Percentiles rank a stretch among this genome's conserved stretches.
phyloP scores from a whole-genome alignment of 495 filamentous ascomycete genomes.

The Penicillium lividum region DNA sequence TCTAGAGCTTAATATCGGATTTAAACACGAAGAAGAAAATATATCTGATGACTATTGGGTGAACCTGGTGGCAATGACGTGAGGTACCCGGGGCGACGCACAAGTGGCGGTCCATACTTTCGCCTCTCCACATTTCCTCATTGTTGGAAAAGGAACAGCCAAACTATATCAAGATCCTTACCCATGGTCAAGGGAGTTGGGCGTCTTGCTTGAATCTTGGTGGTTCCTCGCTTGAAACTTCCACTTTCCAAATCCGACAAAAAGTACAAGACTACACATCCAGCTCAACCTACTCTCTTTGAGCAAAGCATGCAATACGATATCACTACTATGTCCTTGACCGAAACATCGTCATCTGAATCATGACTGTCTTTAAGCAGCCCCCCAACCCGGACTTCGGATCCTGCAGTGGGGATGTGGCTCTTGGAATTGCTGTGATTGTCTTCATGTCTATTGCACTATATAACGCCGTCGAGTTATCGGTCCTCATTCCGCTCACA shows the following conservation, averaged over 20 bases:
- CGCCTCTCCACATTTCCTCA: background rate
- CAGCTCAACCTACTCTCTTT: background rate
- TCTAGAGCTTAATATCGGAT: background rate
- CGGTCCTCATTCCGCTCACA: constrained; percentile 46
- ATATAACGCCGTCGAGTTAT: constrained; percentile 50
- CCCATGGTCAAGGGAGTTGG: background rate
- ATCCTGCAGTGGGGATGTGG: constrained; percentile 4
- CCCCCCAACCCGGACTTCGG: background rate
- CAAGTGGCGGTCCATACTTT: background rate
- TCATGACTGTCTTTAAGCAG: background rate
- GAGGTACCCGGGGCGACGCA: background rate
- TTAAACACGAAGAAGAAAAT: background rate
- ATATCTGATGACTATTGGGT: background rate
- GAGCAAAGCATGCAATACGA: background rate
- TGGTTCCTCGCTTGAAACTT: background rate
- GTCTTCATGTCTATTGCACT: constrained; percentile 46
- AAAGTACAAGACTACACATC: background rate
- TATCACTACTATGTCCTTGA: background rate
- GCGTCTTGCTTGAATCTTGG: background rate
- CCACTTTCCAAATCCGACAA: background rate
- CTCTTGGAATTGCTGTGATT: constrained; percentile 30
- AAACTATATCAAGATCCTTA: background rate
- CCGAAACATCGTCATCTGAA: background rate
- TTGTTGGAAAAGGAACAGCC: background rate
- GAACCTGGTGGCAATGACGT: constrained; percentile 1